Base-by-base conservation (phyloP, 2,329 filamentous ascomycete genomes). In the Fusarium tricinctum region DNA sequence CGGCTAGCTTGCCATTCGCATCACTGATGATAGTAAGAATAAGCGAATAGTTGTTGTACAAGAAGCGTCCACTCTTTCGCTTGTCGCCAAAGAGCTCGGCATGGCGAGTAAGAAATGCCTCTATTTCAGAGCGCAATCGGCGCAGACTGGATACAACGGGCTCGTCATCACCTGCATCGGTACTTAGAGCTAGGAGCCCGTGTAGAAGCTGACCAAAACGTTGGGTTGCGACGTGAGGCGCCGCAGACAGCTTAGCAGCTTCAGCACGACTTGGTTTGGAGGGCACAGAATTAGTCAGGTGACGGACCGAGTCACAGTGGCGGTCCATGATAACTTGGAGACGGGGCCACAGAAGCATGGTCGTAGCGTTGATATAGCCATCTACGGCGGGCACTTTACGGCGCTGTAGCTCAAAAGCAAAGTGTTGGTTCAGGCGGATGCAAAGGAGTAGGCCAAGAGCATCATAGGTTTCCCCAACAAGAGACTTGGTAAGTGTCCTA, bases 21-120 rank as follows among this genome's bases (percentile, higher is more conserved):
- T 95, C 91, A 74, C 91, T 89, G 68, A 99, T 92, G 66, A 99
- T 97, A 13, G 96, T 97, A 73, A 93, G 84, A n/a, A 99, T 88
- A 68, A 99, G 84, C 54, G 93, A 97, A 79, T 97, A 98, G 78
- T 99, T 99, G 77, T 98, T 99, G 76, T 92, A 96, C 74, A 99
- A 79, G 76, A 98, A 98, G 44, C 96, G 85, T 71, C 95, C 91
- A 70, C 91, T 86, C 81, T 97, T 97, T 76, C 93, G 88, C 67
- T 88, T 85, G 74, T 97, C 95, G 2, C 88, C 89, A 66, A 94
- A 92, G 0, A 84, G 83, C 71, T 93, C 91, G 75, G 92, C 92
- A 61, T 94, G 84, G 76, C 92, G 93, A 8, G 88, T 87, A 63
- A 99, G 79, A 70, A 97, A 96, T 0, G 88, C 87, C 78, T 98